A percentile compares a stretch with the other conserved stretches of the same genome.
These are phyloP conservation scores for Eucalyptus regnans DNA, from an alignment of 345 rosid genomes.

Conservation along the genomic window DNA sequence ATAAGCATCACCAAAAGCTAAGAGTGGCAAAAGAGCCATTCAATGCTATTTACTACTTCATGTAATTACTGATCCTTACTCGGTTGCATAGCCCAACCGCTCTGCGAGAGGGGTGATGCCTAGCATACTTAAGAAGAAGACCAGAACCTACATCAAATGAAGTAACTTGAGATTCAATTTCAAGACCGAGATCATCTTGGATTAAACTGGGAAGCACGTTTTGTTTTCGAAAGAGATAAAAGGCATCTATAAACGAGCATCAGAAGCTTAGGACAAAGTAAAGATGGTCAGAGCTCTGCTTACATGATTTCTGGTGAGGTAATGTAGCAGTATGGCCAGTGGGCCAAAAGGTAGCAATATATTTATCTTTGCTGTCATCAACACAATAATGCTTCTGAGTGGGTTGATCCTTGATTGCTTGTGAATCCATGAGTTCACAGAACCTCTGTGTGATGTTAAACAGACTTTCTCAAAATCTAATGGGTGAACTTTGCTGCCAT, in stretches of 20 bases:
- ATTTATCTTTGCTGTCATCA: slow-evolving; percentile 36
- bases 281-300: background rate
- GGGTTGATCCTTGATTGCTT: slow-evolving; percentile 4
- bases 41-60: background rate
- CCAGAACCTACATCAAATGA: slow-evolving; percentile 19
- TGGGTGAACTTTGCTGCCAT: slow-evolving; percentile 6
- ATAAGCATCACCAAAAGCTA: background rate
- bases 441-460: background rate
- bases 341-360: slow-evolving; percentile 22
- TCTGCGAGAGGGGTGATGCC: slow-evolving; percentile 46
- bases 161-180: background rate
- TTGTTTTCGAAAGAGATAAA: background rate
- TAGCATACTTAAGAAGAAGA: slow-evolving; percentile 32
- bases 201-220: background rate
- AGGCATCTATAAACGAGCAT: background rate
- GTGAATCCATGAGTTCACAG: background rate
- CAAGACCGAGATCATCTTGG: background rate
- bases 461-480: slow-evolving; percentile 9
- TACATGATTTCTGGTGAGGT: slow-evolving; percentile 20
- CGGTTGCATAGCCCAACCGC: slow-evolving; percentile 40
- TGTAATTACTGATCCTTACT: slow-evolving; percentile 10
- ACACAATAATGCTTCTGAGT: slow-evolving; percentile 16
- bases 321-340: slow-evolving; percentile 14
- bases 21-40: background rate
- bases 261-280: background rate